Percentiles rank a stretch among this genome's conserved stretches.
phyloP scores from a whole-genome alignment of 2,329 filamentous ascomycete genomes.

The Chaetoscypha palmicola region DNA sequence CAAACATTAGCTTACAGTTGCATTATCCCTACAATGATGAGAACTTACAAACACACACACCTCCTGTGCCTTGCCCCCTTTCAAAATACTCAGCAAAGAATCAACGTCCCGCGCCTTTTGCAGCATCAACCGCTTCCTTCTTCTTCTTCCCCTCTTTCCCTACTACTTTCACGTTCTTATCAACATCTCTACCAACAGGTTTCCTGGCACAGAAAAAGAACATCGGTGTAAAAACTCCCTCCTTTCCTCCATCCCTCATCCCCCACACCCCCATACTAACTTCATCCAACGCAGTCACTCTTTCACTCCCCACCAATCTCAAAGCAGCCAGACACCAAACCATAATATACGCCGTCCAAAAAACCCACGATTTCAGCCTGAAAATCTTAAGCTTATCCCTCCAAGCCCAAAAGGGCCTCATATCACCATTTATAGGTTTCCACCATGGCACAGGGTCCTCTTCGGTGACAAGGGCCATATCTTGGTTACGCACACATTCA shows the following conservation, averaged over 20 bases:
- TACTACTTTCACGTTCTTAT: no score
- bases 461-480: background rate
- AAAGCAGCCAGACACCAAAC: background rate
- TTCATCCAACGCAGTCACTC: slow-evolving; percentile 3
- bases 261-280: slow-evolving; percentile 1
- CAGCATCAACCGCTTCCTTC: no score
- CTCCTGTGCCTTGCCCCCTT: no score
- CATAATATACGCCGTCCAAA: background rate
- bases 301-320: background rate
- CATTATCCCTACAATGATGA: no score
- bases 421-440: slow-evolving; percentile 3
- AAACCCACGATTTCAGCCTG: slow-evolving; percentile 2
- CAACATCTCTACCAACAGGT: background rate
- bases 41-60: no score
- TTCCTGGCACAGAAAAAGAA: slow-evolving; percentile 3
- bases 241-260: slow-evolving; percentile 5
- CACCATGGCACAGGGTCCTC: background rate
- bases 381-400: slow-evolving; percentile 1
- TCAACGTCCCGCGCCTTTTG: no score
- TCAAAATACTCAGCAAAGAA: no score
- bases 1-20: no score
- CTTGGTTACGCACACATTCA: background rate
- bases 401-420: background rate
- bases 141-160: no score
- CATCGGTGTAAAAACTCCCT: slow-evolving; percentile 1